phyloP scores from a whole-genome alignment of 371 early-diverging fungal genomes.

The Globomyces sp. region DNA sequence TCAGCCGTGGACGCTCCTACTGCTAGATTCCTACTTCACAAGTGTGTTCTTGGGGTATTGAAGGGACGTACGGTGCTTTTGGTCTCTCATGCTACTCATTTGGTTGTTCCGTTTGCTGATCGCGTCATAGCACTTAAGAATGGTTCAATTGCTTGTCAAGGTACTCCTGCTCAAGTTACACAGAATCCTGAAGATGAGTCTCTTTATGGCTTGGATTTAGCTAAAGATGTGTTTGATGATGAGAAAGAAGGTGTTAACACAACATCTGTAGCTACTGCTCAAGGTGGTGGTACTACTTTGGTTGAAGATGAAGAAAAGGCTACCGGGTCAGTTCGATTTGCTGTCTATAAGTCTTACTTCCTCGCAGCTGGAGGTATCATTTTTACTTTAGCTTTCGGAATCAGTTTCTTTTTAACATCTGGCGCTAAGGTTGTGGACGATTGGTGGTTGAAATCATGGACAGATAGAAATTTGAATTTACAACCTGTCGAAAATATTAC shows the following conservation, averaged over 20 bases:
- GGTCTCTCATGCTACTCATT: constrained; percentile 78
- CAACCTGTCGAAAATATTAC: background rate
- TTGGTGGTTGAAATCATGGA: constrained; percentile 41
- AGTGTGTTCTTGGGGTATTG: constrained; percentile 64
- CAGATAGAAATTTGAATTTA: constrained; percentile 17
- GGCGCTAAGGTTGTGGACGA: constrained; percentile 16
- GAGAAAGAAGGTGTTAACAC: background rate
- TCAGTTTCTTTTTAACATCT: constrained; percentile 12
- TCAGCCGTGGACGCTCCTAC: constrained; percentile 88
- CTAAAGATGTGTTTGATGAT: constrained; percentile 9
- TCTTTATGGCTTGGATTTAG: constrained; percentile 6
- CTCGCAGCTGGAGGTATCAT: constrained; percentile 29
- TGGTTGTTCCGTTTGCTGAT: constrained; percentile 51
- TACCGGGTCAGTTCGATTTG: constrained; percentile 30
- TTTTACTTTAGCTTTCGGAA: constrained; percentile 10
- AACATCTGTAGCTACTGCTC: constrained; percentile 12
- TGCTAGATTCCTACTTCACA: constrained; percentile 67
- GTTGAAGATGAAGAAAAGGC: constrained; percentile 37
- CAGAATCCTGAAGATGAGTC: constrained; percentile 47
- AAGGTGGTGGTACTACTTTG: constrained; percentile 22
- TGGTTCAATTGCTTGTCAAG: constrained; percentile 63
- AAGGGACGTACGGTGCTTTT: constrained; percentile 74
- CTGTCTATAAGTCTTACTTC: constrained; percentile 36
- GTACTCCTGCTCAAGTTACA: constrained; percentile 64
- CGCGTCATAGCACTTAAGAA: constrained; percentile 70